Base-by-base conservation (phyloP, 1,284 basidiomycete species). In the Papiliotrema laurentii region DNA sequence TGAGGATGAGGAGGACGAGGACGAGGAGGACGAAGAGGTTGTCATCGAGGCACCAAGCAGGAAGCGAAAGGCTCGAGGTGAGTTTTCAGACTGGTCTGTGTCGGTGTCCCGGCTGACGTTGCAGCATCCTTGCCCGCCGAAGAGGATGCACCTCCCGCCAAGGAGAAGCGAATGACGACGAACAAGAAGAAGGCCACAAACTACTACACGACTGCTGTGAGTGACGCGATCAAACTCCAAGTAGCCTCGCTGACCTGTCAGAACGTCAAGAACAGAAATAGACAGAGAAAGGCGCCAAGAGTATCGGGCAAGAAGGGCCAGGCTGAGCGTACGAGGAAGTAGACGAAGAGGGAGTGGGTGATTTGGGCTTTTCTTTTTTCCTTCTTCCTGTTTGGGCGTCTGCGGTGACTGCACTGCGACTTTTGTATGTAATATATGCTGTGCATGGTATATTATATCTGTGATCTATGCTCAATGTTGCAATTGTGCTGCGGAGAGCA, bases 161-260 rank as follows among this genome's bases (percentile, higher is more conserved):
- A 89, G 73, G 85, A 80, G 58, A 68, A 80, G 25, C 85, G 91
- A 21, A 87, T 91, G 87, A 93, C 82, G 59, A 94, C 91, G 2
- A 89, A 84, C 77, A 96, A 94, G 86, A 85, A 84, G 77, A 93
- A 90, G 75, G 83, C 89, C 16, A 80, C 81, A 51, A 97, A 97
- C 77, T 98, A 92, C 78, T 97, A 90, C 76, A 83, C 85, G 6
- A 79, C 69, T 41, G 81, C 86, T 18, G 60, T 60, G 49, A 58
- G 55, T 60, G 24, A 4, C 48, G 27, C 25, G 30, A 1, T n/a
- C 18, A 26, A 5, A 3, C 19, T 33, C 30, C 39, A 27, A 19
- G 21, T 24, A 5, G 39, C 2, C 35, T n/a, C 13, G 31, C 43
- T 45, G 30, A 50, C 39, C 27, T 16, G 14, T 14, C 46, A 65